A percentile compares a stretch with the other conserved stretches of the same genome.
Conservation (phyloP, 345 rosid species). For the Aquilaria sinensis region DNA sequence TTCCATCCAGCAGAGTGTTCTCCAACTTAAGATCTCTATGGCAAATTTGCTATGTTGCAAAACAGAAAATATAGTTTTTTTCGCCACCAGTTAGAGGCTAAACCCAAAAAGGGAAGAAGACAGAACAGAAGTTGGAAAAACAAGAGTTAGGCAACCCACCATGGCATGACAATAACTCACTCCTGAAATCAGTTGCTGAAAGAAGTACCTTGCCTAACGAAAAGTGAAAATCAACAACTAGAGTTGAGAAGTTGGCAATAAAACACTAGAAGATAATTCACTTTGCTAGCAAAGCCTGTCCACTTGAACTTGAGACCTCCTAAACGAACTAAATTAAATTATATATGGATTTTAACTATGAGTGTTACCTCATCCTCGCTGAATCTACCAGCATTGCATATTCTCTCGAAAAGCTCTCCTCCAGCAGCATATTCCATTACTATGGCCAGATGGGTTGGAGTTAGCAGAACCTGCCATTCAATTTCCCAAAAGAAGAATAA, state of each 20-base stretch:
- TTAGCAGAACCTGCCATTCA: constrained; percentile 53
- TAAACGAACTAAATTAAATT: too few relatives aligned
- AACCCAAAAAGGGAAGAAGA: constrained; percentile 2
- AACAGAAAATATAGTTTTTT: not conserved
- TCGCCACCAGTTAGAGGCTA: not conserved
- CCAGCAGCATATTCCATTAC: constrained; percentile 94
- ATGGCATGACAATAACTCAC: constrained; percentile 86
- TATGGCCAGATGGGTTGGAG: constrained; percentile 83
- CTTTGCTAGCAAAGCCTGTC: not conserved
- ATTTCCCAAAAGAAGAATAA: not conserved
- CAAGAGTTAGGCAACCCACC: constrained; percentile 30
- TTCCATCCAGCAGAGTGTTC: constrained; percentile 83
- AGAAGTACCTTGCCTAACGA: constrained; percentile 76
- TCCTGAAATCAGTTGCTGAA: constrained; percentile 89
- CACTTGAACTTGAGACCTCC: not conserved
- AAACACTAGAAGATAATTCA: not conserved
- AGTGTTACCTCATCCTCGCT: constrained; percentile 66
- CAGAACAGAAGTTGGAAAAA: not conserved
- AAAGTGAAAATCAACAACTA: not conserved
- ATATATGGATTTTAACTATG: not conserved
- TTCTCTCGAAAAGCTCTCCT: constrained; percentile 81
- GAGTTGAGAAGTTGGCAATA: not conserved
- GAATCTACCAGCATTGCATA: constrained; percentile 82
- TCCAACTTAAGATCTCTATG: constrained; percentile 94
- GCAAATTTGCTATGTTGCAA: constrained; percentile 57